These are phyloP conservation scores for Narthecium ossifragum DNA, from an alignment of 106 monocot species.

Conservation along the genomic window DNA sequence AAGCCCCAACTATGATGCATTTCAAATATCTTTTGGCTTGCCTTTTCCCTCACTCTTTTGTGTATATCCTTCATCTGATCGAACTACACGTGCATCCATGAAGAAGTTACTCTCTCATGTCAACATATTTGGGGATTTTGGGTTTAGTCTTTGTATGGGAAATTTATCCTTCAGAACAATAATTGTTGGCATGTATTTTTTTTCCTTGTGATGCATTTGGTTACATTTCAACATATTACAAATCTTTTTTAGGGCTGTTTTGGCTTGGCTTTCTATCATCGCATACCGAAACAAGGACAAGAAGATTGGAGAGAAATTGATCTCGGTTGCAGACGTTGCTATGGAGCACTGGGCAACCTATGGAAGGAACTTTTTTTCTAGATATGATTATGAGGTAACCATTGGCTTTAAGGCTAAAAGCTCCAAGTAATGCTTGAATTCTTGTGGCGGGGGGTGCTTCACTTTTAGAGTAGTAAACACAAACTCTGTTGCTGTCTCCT, in stretches of 20 bases:
- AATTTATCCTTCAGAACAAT: too few relatives aligned
- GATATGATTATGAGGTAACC: slow-evolving; percentile 97
- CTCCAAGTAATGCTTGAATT: too few relatives aligned
- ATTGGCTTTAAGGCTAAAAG: neutral
- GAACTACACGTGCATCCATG: too few relatives aligned
- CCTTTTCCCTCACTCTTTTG: too few relatives aligned
- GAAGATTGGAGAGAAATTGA: slow-evolving; percentile 74
- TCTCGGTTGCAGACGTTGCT: slow-evolving; percentile 85
- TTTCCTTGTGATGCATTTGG: neutral
- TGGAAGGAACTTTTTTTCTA: slow-evolving; percentile 95
- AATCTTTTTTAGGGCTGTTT: slow-evolving; percentile 67
- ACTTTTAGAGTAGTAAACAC: neutral
- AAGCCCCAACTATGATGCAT: too few relatives aligned
- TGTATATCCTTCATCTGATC: too few relatives aligned
- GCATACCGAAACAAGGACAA: slow-evolving; percentile 84
- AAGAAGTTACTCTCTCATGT: too few relatives aligned
- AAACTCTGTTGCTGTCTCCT: neutral
- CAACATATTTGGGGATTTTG: too few relatives aligned
- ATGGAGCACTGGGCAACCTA: slow-evolving; percentile 91
- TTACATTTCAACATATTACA: neutral
- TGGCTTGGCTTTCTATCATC: slow-evolving; percentile 99
- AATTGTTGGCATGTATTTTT: too few relatives aligned
- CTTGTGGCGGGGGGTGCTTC: too few relatives aligned
- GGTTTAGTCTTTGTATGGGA: too few relatives aligned
- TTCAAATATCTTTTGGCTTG: too few relatives aligned